Evolutionary conservation across 2,329 filamentous ascomycete species (phyloP).

Genomic region (Fusarium duplospermum): DNA sequence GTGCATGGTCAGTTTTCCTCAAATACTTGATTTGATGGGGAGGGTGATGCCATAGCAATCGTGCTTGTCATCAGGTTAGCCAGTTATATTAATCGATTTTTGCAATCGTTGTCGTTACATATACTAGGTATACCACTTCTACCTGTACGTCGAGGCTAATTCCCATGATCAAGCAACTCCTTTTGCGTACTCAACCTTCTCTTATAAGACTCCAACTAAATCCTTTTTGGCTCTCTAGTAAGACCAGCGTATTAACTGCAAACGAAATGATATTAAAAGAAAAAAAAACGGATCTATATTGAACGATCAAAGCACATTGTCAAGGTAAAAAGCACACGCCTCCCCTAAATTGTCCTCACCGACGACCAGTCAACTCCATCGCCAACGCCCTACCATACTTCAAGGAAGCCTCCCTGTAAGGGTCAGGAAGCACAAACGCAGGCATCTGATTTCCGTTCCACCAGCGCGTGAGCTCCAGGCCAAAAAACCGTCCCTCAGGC

Average conservation of each 20-base stretch:
- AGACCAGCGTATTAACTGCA: not conserved
- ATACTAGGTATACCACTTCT: no score
- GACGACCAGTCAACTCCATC: not conserved
- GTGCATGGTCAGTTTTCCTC: conserved; percentile 35
- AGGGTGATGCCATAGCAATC: no score
- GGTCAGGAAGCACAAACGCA: not conserved
- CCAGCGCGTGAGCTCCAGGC: not conserved
- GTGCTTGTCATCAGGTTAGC: no score
- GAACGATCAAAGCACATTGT: not conserved
- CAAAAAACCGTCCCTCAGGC: not conserved
- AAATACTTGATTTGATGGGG: conserved; percentile 25
- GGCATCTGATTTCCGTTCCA: not conserved
- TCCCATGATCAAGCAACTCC: not conserved
- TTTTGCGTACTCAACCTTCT: not conserved
- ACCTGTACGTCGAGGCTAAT: no score
- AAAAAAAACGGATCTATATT: no score
- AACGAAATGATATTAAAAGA: not conserved
- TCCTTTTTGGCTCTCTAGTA: not conserved
- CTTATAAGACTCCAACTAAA: not conserved
- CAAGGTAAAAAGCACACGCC: not conserved
- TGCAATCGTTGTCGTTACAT: no score
- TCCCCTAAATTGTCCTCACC: not conserved
- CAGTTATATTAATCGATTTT: no score
- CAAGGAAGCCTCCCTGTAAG: not conserved
- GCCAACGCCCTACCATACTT: not conserved